These are phyloP conservation scores for Pugionium cornutum DNA, from an alignment of 345 rosid genomes.

Conservation along the genomic window DNA sequence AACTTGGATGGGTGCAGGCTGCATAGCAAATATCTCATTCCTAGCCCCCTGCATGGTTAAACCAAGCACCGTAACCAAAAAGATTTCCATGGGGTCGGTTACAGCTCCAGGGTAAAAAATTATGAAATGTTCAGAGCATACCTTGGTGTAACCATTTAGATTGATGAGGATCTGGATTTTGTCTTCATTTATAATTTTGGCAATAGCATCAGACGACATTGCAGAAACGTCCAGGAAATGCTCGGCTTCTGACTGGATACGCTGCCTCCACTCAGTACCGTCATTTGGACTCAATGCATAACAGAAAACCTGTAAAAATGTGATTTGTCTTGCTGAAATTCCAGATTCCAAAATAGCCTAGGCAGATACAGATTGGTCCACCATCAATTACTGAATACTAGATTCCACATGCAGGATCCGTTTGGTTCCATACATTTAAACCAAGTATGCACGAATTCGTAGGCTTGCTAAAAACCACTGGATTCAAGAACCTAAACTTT, in stretches of 20 bases:
- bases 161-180: constrained; percentile 86
- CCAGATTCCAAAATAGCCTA: background rate
- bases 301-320: constrained; percentile 72
- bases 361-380: constrained; percentile 16
- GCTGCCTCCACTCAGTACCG: constrained; percentile 95
- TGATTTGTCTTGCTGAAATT: background rate
- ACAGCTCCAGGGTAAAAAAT: no score
- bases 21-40: constrained; percentile 97
- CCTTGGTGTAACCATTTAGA: constrained; percentile 99
- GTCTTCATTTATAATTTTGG: constrained; percentile 81
- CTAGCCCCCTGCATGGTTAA: constrained; percentile 77
- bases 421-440: background rate
- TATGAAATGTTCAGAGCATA: constrained; percentile 16
- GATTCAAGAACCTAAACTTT: constrained; percentile 1
- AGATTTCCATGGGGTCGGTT: background rate
- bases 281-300: constrained; percentile 95
- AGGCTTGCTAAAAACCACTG: background rate
- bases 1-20: constrained; percentile 95
- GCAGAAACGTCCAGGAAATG: constrained; percentile 91
- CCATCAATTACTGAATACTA: constrained; percentile 5
- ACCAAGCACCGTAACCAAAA: constrained; percentile 23
- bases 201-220: constrained; percentile 83
- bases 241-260: constrained; percentile 86
- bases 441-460: background rate
- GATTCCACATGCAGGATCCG: background rate